phyloP scores from a whole-genome alignment of 2,329 filamentous ascomycete species.

The Nemania sp. region DNA sequence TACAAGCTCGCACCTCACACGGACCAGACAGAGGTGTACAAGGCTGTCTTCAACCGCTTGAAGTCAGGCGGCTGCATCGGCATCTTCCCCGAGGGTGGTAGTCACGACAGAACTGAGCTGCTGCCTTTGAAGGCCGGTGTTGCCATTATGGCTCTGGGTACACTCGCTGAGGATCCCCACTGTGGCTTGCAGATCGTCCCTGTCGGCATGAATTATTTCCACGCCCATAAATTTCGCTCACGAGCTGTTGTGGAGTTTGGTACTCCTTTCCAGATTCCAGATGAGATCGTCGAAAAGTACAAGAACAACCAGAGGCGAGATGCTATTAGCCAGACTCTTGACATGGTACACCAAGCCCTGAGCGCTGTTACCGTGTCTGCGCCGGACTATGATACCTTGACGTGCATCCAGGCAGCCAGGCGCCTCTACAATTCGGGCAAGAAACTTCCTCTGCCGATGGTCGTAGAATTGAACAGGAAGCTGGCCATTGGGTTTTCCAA shows the following conservation, averaged over 20 bases:
- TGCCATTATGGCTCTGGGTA: conserved; percentile 95
- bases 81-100: conserved; percentile 96
- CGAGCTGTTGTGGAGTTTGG: conserved; percentile 96
- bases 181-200: conserved; percentile 94
- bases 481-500: conserved; percentile 89
- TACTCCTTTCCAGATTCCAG: conserved; percentile 81
- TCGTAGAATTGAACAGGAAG: conserved; percentile 91
- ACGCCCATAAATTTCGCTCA: conserved; percentile 97
- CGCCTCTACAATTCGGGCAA: conserved; percentile 93
- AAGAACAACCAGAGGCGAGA: conserved; percentile 81
- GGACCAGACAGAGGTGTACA: conserved; percentile 91
- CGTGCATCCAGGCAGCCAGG: conserved; percentile 93
- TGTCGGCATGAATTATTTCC: conserved; percentile 99
- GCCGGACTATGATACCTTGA: conserved; percentile 93
- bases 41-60: conserved; percentile 86
- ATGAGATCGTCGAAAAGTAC: conserved; percentile 83
- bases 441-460: conserved; percentile 87
- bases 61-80: conserved; percentile 86
- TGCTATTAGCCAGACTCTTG: conserved; percentile 82
- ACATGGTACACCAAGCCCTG: conserved; percentile 83
- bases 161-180: conserved; percentile 80
- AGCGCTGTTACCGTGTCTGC: conserved; percentile 88
- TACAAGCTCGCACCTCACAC: conserved; percentile 92
- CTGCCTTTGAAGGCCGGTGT: conserved; percentile 94
- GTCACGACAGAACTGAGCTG: conserved; percentile 90